These are phyloP conservation scores for Stipa capillata DNA, from an alignment of 176 grass and related monocot species.

Conservation along the genomic window DNA sequence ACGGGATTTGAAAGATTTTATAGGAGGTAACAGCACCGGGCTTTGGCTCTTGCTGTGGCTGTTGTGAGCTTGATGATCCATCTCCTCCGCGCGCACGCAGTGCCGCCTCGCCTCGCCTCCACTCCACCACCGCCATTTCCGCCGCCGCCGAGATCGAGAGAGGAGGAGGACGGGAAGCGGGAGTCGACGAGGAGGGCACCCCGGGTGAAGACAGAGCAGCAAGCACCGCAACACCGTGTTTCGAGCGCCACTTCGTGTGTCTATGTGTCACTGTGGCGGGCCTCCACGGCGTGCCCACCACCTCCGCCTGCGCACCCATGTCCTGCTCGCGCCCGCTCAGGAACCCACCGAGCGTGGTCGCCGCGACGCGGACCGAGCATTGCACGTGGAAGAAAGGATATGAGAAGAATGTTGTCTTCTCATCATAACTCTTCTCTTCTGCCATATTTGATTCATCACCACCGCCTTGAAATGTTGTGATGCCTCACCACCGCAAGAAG, in stretches of 20 bases:
- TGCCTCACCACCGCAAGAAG: too few relatives aligned
- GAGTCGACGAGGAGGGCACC: background rate
- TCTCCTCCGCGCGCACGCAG: background rate
- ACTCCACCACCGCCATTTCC: background rate
- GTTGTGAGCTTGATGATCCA: background rate
- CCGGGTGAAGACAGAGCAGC: background rate
- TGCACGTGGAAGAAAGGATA: background rate
- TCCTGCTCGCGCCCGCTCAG: background rate
- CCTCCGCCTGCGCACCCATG: background rate
- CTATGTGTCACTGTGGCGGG: too few relatives aligned
- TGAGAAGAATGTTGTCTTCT: too few relatives aligned
- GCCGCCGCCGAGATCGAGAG: background rate
- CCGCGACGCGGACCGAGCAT: background rate
- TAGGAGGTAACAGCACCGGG: too few relatives aligned
- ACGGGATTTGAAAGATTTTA: too few relatives aligned
- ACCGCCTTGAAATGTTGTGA: too few relatives aligned
- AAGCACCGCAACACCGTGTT: too few relatives aligned
- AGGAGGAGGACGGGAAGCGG: background rate
- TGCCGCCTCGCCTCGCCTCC: background rate
- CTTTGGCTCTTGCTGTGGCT: too few relatives aligned
- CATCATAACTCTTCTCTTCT: too few relatives aligned
- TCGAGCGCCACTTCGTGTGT: too few relatives aligned
- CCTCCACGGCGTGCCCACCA: background rate
- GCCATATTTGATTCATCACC: too few relatives aligned
- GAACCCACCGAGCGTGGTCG: background rate